phyloP scores from a whole-genome alignment of 768 basidiomycete genomes.

The Chalciporus piperatus region DNA sequence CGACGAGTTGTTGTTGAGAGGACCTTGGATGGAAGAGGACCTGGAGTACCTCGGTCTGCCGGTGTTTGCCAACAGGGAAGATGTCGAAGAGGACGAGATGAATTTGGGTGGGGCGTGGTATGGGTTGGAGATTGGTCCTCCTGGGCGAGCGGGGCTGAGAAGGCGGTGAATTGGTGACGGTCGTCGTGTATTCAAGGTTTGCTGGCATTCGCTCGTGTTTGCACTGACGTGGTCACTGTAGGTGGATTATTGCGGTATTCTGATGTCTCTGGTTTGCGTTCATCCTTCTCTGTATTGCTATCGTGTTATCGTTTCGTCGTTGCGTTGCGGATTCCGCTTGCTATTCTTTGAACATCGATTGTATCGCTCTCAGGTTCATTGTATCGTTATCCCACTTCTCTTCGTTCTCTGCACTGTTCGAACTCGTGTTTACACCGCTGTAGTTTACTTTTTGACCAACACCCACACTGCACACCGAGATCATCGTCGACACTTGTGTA shows the following conservation, averaged over 20 bases:
- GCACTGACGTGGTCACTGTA: background rate
- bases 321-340: background rate
- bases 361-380: background rate
- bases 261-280: background rate
- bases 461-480: background rate
- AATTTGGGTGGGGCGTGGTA: slow-evolving; percentile 21
- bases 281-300: too few relatives aligned
- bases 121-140: slow-evolving; percentile 4
- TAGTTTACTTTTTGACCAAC: background rate
- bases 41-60: slow-evolving; percentile 20
- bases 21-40: slow-evolving; percentile 19
- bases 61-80: slow-evolving; percentile 1
- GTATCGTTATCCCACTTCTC: too few relatives aligned
- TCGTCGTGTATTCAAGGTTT: background rate
- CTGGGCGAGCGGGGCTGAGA: slow-evolving; percentile 8
- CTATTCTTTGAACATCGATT: too few relatives aligned
- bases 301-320: too few relatives aligned
- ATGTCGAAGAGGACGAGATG: slow-evolving; percentile 24
- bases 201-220: background rate
- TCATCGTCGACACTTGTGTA: background rate
- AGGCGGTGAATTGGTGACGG: slow-evolving; percentile 6
- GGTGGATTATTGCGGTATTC: background rate
- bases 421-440: background rate
- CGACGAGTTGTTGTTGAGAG: slow-evolving; percentile 22
- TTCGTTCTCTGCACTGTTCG: too few relatives aligned